Percentiles rank a stretch among this genome's conserved stretches.
phyloP scores from a whole-genome alignment of 352 stramenopile species.

The Hyaloperonospora brassicae region DNA sequence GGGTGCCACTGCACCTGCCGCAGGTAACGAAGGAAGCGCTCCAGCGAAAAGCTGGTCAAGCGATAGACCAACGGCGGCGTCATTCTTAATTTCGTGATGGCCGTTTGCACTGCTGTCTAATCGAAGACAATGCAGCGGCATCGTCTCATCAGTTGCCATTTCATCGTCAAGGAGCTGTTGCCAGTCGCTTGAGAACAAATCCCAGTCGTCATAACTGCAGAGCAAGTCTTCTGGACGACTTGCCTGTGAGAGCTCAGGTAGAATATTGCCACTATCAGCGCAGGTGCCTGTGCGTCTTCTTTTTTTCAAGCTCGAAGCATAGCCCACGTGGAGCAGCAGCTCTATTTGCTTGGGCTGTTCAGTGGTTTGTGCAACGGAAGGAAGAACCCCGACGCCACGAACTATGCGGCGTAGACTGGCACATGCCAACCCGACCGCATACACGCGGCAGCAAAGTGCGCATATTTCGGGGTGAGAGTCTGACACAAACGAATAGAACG shows the following conservation, averaged over 20 bases:
- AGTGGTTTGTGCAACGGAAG: constrained; percentile 44
- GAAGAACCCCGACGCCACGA: constrained; percentile 53
- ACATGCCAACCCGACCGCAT: constrained; percentile 53
- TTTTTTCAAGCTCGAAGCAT: constrained; percentile 47
- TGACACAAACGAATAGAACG: constrained; percentile 80
- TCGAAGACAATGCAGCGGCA: constrained; percentile 34
- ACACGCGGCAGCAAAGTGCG: constrained; percentile 68
- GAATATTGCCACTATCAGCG: constrained; percentile 4
- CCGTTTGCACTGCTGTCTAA: constrained; percentile 1
- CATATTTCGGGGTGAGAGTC: constrained; percentile 75
- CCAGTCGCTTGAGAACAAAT: constrained; percentile 54
- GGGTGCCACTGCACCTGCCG: constrained; percentile 20
- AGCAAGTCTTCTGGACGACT: constrained; percentile 38
- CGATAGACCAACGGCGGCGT: constrained; percentile 7
- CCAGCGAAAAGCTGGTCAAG: constrained; percentile 30
- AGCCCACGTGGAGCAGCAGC: constrained; percentile 59
- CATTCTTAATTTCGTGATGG: constrained; percentile 15
- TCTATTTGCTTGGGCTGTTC: constrained; percentile 42
- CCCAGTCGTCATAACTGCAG: constrained; percentile 45
- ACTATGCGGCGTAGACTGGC: constrained; percentile 49
- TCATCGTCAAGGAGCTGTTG: constrained; percentile 42
- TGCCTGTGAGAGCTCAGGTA: constrained; percentile 20
- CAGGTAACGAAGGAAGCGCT: constrained; percentile 24
- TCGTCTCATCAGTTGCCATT: constrained; percentile 49
- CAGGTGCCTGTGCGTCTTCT: neutral